These are phyloP conservation scores for Sextonia rubra DNA, from an alignment of 164 flowering plant species.

Conservation along the genomic window DNA sequence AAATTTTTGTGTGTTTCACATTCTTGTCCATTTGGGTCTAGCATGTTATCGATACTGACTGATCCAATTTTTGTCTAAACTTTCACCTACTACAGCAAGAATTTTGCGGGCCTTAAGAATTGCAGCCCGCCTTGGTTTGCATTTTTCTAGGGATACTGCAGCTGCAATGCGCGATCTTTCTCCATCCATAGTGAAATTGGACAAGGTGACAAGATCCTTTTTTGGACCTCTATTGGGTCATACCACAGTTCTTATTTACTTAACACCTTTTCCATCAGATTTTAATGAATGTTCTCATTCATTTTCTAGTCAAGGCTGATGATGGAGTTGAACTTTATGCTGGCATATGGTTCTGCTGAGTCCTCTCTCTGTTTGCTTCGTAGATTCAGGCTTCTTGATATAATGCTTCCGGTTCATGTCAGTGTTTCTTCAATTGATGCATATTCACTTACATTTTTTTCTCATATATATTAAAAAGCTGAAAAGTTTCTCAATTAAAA, in stretches of 20 bases:
- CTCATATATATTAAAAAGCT: background rate
- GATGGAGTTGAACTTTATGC: slow-evolving; percentile 89
- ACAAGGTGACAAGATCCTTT: slow-evolving; percentile 40
- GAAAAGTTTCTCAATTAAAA: slow-evolving; percentile 5
- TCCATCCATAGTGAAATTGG: slow-evolving; percentile 41
- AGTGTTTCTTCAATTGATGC: slow-evolving; percentile 23
- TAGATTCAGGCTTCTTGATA: slow-evolving; percentile 58
- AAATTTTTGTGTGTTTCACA: background rate
- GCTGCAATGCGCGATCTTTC: slow-evolving; percentile 49
- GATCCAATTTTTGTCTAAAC: background rate
- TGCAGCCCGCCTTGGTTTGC: slow-evolving; percentile 83
- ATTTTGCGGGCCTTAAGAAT: slow-evolving; percentile 86
- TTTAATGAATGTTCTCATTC: background rate
- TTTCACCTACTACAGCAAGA: slow-evolving; percentile 58
- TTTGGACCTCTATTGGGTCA: background rate
- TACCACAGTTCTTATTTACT: background rate
- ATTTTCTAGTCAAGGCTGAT: slow-evolving; percentile 55
- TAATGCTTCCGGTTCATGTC: slow-evolving; percentile 78
- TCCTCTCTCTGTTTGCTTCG: slow-evolving; percentile 61
- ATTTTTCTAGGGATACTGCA: slow-evolving; percentile 65
- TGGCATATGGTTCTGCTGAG: slow-evolving; percentile 91
- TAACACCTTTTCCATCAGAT: background rate
- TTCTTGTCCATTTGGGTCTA: background rate
- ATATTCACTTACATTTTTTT: background rate
- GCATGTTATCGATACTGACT: background rate